phyloP scores from a whole-genome alignment of 805 yeast species.

The Kurtzmaniella fragi region DNA sequence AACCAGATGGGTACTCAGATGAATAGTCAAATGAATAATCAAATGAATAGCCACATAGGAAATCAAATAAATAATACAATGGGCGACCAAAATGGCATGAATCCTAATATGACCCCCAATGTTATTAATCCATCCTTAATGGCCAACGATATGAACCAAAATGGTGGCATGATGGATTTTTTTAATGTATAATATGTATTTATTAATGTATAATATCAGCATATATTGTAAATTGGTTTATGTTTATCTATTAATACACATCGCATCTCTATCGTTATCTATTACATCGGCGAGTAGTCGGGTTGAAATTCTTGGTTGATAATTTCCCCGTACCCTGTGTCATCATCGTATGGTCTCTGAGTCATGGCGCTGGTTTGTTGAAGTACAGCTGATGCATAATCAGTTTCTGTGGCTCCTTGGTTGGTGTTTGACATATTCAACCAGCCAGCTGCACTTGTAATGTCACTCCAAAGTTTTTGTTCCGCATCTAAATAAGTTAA shows the following conservation, averaged over 20 bases:
- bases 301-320: conserved; percentile 34
- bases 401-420: not conserved
- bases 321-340: conserved; percentile 32
- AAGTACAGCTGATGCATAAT: too few relatives aligned
- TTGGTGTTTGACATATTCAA: conserved; percentile 29
- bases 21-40: too few relatives aligned
- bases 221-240: too few relatives aligned
- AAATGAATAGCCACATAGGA: too few relatives aligned
- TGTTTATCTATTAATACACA: too few relatives aligned
- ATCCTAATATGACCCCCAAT: too few relatives aligned
- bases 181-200: conserved; percentile 12
- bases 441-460: conserved; percentile 77
- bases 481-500: conserved; percentile 38
- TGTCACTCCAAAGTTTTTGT: conserved; percentile 67
- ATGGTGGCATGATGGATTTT: conserved; percentile 20
- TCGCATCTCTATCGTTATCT: conserved; percentile 3
- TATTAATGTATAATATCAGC: conserved; percentile 2
- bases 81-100: too few relatives aligned
- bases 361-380: not conserved
- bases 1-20: conserved; percentile 1
- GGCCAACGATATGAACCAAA: not conserved
- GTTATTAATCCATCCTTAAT: too few relatives aligned
- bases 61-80: too few relatives aligned
- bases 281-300: conserved; percentile 7
- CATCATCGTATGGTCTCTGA: not conserved